Base-by-base conservation (phyloP, 2,329 filamentous ascomycete genomes). In the Alternaria burnsii region DNA sequence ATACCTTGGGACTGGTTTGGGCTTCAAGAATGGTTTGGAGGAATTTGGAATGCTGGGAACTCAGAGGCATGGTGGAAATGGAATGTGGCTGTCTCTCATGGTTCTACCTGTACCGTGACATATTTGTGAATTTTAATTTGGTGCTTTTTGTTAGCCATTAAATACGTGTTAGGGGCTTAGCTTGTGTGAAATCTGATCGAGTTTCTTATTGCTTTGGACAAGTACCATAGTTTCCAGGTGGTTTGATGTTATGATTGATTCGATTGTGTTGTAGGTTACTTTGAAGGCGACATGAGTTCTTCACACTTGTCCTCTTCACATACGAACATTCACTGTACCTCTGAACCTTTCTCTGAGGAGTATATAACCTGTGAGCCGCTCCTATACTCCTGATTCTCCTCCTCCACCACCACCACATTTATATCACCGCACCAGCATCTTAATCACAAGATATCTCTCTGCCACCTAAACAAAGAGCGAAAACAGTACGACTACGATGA, bases 41-140 rank as follows among this genome's bases (percentile, higher is more conserved):
- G 28, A 11, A 2, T 32, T 32, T 32, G 28, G 28, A 11, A 32
- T 32, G 9, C 28, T 32, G 28, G 9, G 4, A 32, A 1, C 11
- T 32, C 9, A 12, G 3, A 32, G 11, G 30, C 2, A 12, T 12
- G 0, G 30, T 32, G 30, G 30, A 32, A 12, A 2, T 32, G 30
- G 30, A 12, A 10, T 32, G 0, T 32, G 4, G 11, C 30, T 11
- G 30, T 32, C 30, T 32, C 11, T 10, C 12, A 1, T 32, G 11
- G 30, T 32, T 32, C 30, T 32, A 12, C 11, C 11, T 12, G 0
- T 12, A 12, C 12, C 0, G 9, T 4, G 1, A 32, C 30, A 32
- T 12, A 5, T 32, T 0, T 10, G 0, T 32, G 3, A 0, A 11
- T 0, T 4, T 12, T 0, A 10, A 32, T 12, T 12, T 32, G 11